Base-by-base conservation (phyloP, 1,284 basidiomycete species). In the Ceratobasidium sp. region DNA sequence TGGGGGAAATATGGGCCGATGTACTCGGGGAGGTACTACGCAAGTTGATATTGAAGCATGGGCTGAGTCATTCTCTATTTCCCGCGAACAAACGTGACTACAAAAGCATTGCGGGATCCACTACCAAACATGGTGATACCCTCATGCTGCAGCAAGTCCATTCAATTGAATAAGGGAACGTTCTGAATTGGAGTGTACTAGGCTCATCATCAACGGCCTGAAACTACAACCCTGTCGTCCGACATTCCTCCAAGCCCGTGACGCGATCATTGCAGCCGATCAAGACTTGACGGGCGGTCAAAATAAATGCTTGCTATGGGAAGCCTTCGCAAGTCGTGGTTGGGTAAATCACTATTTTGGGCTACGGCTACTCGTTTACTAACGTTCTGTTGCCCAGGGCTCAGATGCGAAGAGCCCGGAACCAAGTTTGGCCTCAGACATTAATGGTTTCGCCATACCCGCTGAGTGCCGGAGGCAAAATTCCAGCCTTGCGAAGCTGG, bases 221-320 rank as follows among this genome's bases (percentile, higher is more conserved):
- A 98, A 98, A 86, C 83, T 97, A 52, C 96, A 98, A 81, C 90
- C 91, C 3, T 98, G 96, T 83, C 86, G 91, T 69, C 96, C 96
- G 5, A 86, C 86, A 71, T 97, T 98, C 91, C 92, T 96, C 78
- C 89, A 95, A 76, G 93, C 95, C 12, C 89, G 96, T 73, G 91
- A 96, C 80, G 95, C 95, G 21, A 97, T 98, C 79, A 88, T 98
- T 77, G 88, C 93, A 77, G 96, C 96, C 18, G 96, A 98, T 81
- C 83, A 93, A 80, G 83, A 92, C 60, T 86, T 97, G 72, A 98
- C 96, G 0, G 92, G 90, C 23, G 48, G 48, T 18, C 21, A 50
- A 50, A 8, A 50, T 50, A 50, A 86, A 77, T 98, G 97, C 81
- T 83, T 86, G n/a, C 83, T 98, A 75, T 98, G 94, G 94, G 83